Evolutionary conservation across 2,329 filamentous ascomycete genomes (phyloP), one percentile per base, ranked within the genome.

Genomic region (Lasiodiplodia hormozganensis): DNA sequence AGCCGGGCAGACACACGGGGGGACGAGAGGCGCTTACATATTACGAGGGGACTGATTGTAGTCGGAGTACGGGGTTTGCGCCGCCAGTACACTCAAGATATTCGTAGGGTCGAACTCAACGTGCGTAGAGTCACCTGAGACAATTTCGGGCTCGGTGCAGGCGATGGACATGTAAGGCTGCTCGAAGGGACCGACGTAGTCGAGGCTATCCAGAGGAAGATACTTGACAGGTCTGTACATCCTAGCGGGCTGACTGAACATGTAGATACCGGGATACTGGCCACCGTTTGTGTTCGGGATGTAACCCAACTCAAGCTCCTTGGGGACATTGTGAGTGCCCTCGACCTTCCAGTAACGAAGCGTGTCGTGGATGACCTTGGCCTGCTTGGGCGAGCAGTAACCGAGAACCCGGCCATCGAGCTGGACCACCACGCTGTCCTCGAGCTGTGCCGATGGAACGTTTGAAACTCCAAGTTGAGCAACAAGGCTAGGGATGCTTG

Each of bases 91-190:
- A 8, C 95, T 98, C 31, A 99, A 88, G 72, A 99, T 98, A 81
- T 98, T 96, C 38, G 96, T 99, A 1, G 96, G 94, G 69, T 94
- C 91, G 75, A 92, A 92, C 80, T 99, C 96, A 54, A 98, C 94
- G 77, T 99, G 96, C 0, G 94, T 97, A 4, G 93, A 94, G 75
- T 94, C 87, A 60, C 93, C 93, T n/a, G 93, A 92, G 34, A 92
- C 86, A 70, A 98, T 89, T 78, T 99, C 96, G 40, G 90, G 87
- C 62, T 94, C 91, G n/a, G 92, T 90, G 73, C 94, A 94, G 25
- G 96, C 94, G 77, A 99, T 97, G 60, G 94, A 94, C 95, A 99
- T 97, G 84, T 96, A 98, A 0, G 95, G 94, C 82, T 99, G 96
- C 81, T 99, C 96, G 72, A 96, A 92, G 0, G 96, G 92, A 11